phyloP scores from a whole-genome alignment of 2,329 filamentous ascomycete genomes.

The Penicillium decumbens region DNA sequence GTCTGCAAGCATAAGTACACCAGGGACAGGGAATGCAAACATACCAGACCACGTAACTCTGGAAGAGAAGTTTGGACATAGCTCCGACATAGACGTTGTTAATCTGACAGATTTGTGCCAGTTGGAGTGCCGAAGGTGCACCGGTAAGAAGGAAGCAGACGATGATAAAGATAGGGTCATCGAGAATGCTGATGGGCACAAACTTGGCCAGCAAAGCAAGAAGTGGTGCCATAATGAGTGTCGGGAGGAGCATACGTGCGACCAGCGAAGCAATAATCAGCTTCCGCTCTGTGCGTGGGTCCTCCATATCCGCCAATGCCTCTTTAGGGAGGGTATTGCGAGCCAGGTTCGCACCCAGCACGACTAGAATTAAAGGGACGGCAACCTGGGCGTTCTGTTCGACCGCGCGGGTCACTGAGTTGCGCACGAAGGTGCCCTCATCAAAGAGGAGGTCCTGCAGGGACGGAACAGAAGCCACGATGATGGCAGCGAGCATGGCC shows the following conservation, averaged over 20 bases:
- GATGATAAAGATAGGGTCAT: slow-evolving; percentile 96
- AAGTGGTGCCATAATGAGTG: slow-evolving; percentile 84
- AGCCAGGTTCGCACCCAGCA: slow-evolving; percentile 89
- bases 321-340: slow-evolving; percentile 77
- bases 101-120: slow-evolving; percentile 97
- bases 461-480: slow-evolving; percentile 79
- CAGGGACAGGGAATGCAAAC: slow-evolving; percentile 29
- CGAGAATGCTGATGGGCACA: slow-evolving; percentile 85
- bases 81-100: slow-evolving; percentile 93
- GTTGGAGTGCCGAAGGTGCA: slow-evolving; percentile 84
- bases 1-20: neutral
- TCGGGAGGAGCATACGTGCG: slow-evolving; percentile 88
- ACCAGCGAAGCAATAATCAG: slow-evolving; percentile 81
- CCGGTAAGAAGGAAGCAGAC: slow-evolving; percentile 96
- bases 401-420: slow-evolving; percentile 85
- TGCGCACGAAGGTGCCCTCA: slow-evolving; percentile 82
- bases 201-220: slow-evolving; percentile 84
- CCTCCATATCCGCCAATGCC: slow-evolving; percentile 63
- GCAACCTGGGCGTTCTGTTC: slow-evolving; percentile 82
- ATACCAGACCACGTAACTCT: slow-evolving; percentile 93
- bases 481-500: slow-evolving; percentile 89
- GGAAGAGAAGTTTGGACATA: slow-evolving; percentile 89
- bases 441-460: slow-evolving; percentile 84
- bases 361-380: slow-evolving; percentile 90
- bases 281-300: slow-evolving; percentile 63